Percentiles rank a stretch among this genome's conserved stretches.
Conservation (phyloP, 305 asterid species). For the Fraxinus ornus region DNA sequence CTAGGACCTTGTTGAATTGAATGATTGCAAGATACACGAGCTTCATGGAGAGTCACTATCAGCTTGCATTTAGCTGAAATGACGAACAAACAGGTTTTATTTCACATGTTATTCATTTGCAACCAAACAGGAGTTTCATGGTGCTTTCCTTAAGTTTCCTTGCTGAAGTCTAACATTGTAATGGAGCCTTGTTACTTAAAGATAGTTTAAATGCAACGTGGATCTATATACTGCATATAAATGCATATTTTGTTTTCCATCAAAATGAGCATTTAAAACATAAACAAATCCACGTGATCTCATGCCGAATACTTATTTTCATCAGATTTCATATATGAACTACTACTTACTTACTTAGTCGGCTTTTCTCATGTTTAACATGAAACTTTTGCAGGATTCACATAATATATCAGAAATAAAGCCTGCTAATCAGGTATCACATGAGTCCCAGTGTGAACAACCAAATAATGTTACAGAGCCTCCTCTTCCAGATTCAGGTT, state of each 20-base stretch:
- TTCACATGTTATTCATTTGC: not conserved
- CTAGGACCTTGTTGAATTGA: constrained; percentile 18
- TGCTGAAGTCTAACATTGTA: not conserved
- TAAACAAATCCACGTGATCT: not conserved
- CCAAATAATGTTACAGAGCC: not conserved
- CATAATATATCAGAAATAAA: not conserved
- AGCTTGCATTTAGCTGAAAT: not conserved
- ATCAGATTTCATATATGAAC: not conserved
- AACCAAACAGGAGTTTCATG: not conserved
- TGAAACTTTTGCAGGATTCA: not conserved
- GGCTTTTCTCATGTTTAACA: not conserved
- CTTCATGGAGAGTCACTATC: constrained; percentile 40
- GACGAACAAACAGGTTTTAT: not conserved
- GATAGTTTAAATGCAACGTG: not conserved
- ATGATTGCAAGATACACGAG: constrained; percentile 18
- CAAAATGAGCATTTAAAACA: not conserved
- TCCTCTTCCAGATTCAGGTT: not conserved
- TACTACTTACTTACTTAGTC: not conserved
- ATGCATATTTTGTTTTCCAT: not conserved
- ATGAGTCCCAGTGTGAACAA: not conserved
- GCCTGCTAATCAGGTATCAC: not conserved
- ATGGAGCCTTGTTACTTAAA: not conserved
- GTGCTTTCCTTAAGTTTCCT: not conserved
- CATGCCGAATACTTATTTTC: not conserved
- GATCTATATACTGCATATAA: not conserved